Base-by-base conservation (phyloP, 345 rosid genomes). In the Arabidopsis arenosa region DNA sequence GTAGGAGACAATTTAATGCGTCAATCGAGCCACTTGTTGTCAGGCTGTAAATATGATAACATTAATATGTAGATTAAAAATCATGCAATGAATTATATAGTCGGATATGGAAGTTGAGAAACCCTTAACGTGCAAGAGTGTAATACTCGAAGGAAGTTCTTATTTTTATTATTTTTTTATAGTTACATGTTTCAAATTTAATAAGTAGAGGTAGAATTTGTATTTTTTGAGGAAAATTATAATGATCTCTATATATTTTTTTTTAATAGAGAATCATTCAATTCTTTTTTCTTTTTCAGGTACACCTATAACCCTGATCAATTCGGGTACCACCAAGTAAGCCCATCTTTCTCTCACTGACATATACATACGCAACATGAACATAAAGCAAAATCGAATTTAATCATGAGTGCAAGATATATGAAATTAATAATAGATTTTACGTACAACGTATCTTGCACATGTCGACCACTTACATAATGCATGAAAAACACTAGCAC, bases 311-410 rank as follows among this genome's bases (percentile, higher is more conserved):
- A 80, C 75, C 81, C 89, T 70, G 94, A 89, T 36, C 80, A 77
- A 43, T 93, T 85, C 64, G 90, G 90, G 52, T 85, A 90, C 84
- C 96, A 85, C 70, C 94, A 86, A 85, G 96, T 90, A 14, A 43
- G 85, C 65, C 63, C 49, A 49, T 72, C 58, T 75, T 65, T 65
- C 66, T 68, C 51, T 43, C 10, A 49, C 40, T 35, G 53, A 51
- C 61, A 35, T 60, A 33, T 4, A 30, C 40, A 41, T 60, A 63
- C 72, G 23, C 14, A 58, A 6, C 35, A 66, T 39, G 49, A 36
- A 63, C 62, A 54, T 74, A 49, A 59, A 67, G 48, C 49, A 68
- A 75, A 60, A 68, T 32, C 55, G 32, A 51, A 10, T 75, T 53
- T 52, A 68, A 68, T 68, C 57, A 62, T 69, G 70, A 69, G 30